These are phyloP conservation scores for Trichophyton schoenleinii DNA, from an alignment of 2,329 filamentous ascomycete species.

Conservation along the genomic window DNA sequence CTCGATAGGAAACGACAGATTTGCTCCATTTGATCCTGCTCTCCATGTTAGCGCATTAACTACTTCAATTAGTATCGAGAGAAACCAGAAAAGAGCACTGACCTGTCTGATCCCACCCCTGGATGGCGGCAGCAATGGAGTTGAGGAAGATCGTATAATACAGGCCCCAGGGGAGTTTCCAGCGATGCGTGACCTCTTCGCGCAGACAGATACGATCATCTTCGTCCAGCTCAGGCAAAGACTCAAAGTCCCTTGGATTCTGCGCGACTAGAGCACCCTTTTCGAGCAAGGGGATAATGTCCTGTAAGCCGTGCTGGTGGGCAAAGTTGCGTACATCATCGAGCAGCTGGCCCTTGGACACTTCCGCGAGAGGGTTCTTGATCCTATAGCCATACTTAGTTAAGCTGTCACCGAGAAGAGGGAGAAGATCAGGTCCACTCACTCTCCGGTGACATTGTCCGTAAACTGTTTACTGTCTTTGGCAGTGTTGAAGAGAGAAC, in stretches of 20 bases:
- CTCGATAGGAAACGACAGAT: constrained; percentile 39
- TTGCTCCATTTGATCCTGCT: constrained; percentile 39
- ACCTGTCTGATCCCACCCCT: constrained; percentile 41
- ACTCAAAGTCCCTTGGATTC: constrained; percentile 51
- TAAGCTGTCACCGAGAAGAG: not conserved
- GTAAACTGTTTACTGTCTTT: constrained; percentile 16
- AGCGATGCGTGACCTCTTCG: constrained; percentile 36
- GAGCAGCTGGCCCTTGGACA: constrained; percentile 21
- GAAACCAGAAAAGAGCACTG: not conserved
- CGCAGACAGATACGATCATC: constrained; percentile 31
- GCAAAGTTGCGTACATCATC: constrained; percentile 32
- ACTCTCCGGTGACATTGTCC: constrained; percentile 26
- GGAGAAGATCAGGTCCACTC: constrained; percentile 8
- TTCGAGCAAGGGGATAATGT: constrained; percentile 35
- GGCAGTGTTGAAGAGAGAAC: constrained; percentile 9
- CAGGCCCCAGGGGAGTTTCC: constrained; percentile 36
- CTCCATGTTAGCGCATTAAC: not conserved
- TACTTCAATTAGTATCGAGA: not conserved
- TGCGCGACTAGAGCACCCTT: constrained; percentile 60
- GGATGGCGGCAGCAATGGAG: constrained; percentile 44
- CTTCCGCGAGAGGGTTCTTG: constrained; percentile 22
- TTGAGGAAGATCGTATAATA: constrained; percentile 41
- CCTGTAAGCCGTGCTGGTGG: constrained; percentile 45
- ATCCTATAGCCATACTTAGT: constrained; percentile 20
- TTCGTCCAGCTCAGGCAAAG: constrained; percentile 48